phyloP scores from a whole-genome alignment of 495 filamentous ascomycete genomes.

The Aspergillus sclerotiicarbonarius region DNA sequence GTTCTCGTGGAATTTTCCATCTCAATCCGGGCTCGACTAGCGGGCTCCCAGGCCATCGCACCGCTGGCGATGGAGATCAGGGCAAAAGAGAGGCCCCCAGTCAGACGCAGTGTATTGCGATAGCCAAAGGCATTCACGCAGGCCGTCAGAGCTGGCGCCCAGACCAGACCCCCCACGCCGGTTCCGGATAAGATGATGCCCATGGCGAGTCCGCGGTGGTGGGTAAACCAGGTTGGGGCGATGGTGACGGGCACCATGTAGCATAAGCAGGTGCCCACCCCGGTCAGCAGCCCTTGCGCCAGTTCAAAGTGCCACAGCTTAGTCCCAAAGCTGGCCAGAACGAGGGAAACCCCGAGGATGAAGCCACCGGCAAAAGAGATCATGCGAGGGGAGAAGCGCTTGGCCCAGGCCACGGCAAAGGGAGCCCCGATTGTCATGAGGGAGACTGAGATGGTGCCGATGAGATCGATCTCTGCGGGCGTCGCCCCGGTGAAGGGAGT shows the following conservation, averaged over 20 bases:
- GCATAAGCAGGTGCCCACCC: neutral
- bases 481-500: neutral
- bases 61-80: neutral
- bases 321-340: neutral
- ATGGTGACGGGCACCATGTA: constrained; percentile 1
- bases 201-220: neutral
- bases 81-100: neutral
- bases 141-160: constrained; percentile 2
- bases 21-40: neutral
- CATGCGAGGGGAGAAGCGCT: neutral
- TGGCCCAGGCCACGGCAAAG: neutral
- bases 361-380: neutral
- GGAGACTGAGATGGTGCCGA: neutral
- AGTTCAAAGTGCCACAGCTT: neutral
- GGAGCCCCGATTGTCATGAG: constrained; percentile 1
- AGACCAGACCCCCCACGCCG: neutral
- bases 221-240: neutral
- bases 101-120: neutral
- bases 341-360: neutral
- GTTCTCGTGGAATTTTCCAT: neutral
- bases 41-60: constrained; percentile 1
- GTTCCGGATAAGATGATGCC: neutral
- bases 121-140: neutral
- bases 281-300: neutral
- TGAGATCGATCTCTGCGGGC: neutral